Base-by-base conservation (phyloP, 192 early-diverging fungal species). In the Podila horticola region DNA sequence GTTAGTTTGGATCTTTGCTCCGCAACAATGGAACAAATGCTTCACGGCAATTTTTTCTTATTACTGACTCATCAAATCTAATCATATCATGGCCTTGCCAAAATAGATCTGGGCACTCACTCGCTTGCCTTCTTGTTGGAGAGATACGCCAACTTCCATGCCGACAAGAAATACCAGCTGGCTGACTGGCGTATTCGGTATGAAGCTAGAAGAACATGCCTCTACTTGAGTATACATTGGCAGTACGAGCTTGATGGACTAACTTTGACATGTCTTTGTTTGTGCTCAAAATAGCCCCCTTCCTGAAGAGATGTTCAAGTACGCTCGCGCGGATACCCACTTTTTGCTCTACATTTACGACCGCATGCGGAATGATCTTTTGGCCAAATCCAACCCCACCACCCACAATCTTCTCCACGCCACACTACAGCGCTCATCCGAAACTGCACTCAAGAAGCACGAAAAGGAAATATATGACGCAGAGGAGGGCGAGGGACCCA, bases 101-200 rank as follows among this genome's bases (percentile, higher is more conserved):
- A 1, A 17, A 61, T 74, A 82, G 93, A 94, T 62, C 89, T 97
- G 82, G 83, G 86, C 41, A 81, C 87, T 55, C 95, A 98, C 71
- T 90, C 93, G 36, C 85, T 97, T 41, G 96, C 95, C 0, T 93
- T 92, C 74, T 72, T 99, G 50, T 82, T 99, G 34, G 87, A 92
- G 49, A 71, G 83, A 22, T 97, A 95, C 75, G 95, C 95, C 79
- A 72, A 88, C 24, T 89, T 93, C 28, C 87, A 90, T 55, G 92
- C 96, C 0, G 95, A 99, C 84, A 99, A 99, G 72, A 86, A 89
- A 74, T 98, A 95, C 83, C 98, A 99, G 85, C 77, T 95, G 61
- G 97, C 97, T 22, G 98, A 99, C 83, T 99, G 98, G 98, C 85
- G 98, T 71, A 93, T 98, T 66, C 86, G 97, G 91, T 92, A 84